A percentile compares a stretch with the other conserved stretches of the same genome.
phyloP scores from a whole-genome alignment of 495 filamentous ascomycete genomes.

The Tuber aestivum region DNA sequence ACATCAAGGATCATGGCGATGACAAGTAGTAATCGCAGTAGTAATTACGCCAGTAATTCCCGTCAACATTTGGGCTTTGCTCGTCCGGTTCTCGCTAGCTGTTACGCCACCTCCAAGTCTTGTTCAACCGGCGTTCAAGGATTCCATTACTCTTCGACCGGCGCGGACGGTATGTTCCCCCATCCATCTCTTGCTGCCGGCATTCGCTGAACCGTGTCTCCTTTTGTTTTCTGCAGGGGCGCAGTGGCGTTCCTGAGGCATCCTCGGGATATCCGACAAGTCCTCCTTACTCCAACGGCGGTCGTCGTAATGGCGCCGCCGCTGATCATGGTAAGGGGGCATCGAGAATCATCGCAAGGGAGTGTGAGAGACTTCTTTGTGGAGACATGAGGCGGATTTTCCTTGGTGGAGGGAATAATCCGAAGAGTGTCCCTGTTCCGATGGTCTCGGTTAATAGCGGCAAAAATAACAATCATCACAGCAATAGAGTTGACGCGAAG shows the following conservation, averaged over 20 bases:
- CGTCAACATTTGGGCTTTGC: constrained; percentile 13
- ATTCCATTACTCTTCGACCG: constrained; percentile 92
- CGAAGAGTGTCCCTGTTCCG: constrained; percentile 65
- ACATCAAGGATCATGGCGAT: constrained; percentile 42
- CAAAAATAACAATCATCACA: constrained; percentile 41
- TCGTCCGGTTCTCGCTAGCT: constrained; percentile 64
- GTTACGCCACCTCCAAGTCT: constrained; percentile 60
- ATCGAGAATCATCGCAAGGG: constrained; percentile 89
- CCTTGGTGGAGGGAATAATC: constrained; percentile 81
- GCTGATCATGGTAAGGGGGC: constrained; percentile 66
- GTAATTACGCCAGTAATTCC: constrained; percentile 37
- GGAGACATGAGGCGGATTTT: constrained; percentile 85
- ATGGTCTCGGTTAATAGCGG: constrained; percentile 56
- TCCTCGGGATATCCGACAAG: constrained; percentile 53
- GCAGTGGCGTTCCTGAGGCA: constrained; percentile 97
- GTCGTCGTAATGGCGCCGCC: constrained; percentile 27
- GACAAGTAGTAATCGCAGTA: constrained; percentile 43
- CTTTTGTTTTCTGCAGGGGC: constrained; percentile 53
- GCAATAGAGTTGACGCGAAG: constrained; percentile 14
- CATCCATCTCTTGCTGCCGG: background rate
- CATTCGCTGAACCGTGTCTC: constrained; percentile 16
- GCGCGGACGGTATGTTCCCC: constrained; percentile 57
- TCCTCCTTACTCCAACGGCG: constrained; percentile 34
- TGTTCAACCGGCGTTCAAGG: constrained; percentile 58
- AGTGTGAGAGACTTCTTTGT: constrained; percentile 99